Conservation (phyloP, 768 basidiomycete species). For the Phallus indusiatus region DNA sequence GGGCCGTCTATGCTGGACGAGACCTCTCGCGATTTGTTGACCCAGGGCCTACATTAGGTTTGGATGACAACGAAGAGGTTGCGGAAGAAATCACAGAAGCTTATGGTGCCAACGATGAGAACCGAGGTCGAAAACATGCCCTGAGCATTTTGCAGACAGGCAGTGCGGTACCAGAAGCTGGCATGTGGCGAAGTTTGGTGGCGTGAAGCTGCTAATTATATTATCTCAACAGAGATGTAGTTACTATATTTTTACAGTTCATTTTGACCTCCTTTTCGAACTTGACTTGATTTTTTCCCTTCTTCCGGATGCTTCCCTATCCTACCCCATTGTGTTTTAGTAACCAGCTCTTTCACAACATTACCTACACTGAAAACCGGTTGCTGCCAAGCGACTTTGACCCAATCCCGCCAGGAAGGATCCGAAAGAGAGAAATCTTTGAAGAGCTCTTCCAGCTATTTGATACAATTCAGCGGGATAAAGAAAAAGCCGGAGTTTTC, state of each 20-base stretch:
- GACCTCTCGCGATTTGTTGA: slow-evolving; percentile 56
- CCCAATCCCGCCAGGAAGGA: slow-evolving; percentile 73
- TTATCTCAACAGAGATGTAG: background rate
- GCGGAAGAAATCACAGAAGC: slow-evolving; percentile 31
- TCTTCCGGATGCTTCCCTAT: background rate
- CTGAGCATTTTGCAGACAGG: slow-evolving; percentile 62
- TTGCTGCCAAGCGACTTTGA: slow-evolving; percentile 76
- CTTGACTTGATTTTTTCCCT: background rate
- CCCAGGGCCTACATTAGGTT: slow-evolving; percentile 55
- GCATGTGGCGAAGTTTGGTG: slow-evolving; percentile 80
- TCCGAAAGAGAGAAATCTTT: slow-evolving; percentile 74
- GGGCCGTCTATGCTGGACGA: slow-evolving; percentile 56
- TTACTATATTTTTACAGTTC: too few species aligned
- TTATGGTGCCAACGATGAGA: slow-evolving; percentile 15
- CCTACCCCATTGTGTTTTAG: slow-evolving; percentile 58
- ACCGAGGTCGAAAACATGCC: slow-evolving; percentile 49
- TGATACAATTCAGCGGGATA: slow-evolving; percentile 6
- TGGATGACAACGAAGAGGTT: slow-evolving; percentile 41
- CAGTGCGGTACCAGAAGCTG: slow-evolving; percentile 54
- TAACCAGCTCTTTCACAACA: slow-evolving; percentile 66
- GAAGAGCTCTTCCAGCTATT: slow-evolving; percentile 68
- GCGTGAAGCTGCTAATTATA: slow-evolving; percentile 14
- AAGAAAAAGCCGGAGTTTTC: slow-evolving; percentile 19
- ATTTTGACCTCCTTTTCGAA: too few species aligned
- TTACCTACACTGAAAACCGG: slow-evolving; percentile 70